Conservation (phyloP, 2,329 filamentous ascomycete species). For the Phyllosticta citrichinensis region DNA sequence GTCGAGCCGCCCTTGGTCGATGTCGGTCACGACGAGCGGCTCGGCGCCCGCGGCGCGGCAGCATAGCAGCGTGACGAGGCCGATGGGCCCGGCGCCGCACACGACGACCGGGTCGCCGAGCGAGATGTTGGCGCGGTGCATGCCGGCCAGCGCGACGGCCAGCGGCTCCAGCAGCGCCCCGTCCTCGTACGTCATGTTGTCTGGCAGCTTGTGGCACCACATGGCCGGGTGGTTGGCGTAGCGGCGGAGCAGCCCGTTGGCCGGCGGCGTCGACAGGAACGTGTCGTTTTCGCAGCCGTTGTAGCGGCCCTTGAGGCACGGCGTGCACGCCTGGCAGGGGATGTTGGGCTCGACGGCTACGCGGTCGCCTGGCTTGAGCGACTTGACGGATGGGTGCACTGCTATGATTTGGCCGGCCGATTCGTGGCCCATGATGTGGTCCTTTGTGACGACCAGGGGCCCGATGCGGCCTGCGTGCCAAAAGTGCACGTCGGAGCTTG, state of each 20-base stretch:
- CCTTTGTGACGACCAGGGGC: slow-evolving; percentile 81
- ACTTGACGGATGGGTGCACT: slow-evolving; percentile 67
- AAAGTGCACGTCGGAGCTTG: slow-evolving; percentile 87
- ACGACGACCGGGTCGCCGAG: slow-evolving; percentile 82
- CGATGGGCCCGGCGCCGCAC: slow-evolving; percentile 90
- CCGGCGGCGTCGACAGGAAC: slow-evolving; percentile 85
- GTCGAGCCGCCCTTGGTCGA: slow-evolving; percentile 71
- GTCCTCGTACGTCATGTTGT: slow-evolving; percentile 77
- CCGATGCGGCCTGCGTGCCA: slow-evolving; percentile 94
- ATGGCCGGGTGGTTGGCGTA: slow-evolving; percentile 91
- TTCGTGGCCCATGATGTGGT: slow-evolving; percentile 92
- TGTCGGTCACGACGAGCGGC: slow-evolving; percentile 88
- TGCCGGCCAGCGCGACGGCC: slow-evolving; percentile 75
- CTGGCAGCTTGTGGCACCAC: slow-evolving; percentile 93
- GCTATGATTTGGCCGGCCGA: slow-evolving; percentile 75
- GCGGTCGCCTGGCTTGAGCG: slow-evolving; percentile 74
- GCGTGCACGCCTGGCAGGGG: slow-evolving; percentile 83
- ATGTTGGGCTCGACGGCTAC: slow-evolving; percentile 92
- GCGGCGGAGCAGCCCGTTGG: slow-evolving; percentile 74
- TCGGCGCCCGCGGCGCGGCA: slow-evolving; percentile 77
- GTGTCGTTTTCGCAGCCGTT: slow-evolving; percentile 82
- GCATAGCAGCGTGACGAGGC: slow-evolving; percentile 78
- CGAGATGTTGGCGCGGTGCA: slow-evolving; percentile 70
- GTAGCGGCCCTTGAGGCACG: slow-evolving; percentile 85
- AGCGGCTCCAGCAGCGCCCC: slow-evolving; percentile 86